These are phyloP conservation scores for Tuber umbilicatum DNA, from an alignment of 495 filamentous ascomycete genomes.

Conservation along the genomic window DNA sequence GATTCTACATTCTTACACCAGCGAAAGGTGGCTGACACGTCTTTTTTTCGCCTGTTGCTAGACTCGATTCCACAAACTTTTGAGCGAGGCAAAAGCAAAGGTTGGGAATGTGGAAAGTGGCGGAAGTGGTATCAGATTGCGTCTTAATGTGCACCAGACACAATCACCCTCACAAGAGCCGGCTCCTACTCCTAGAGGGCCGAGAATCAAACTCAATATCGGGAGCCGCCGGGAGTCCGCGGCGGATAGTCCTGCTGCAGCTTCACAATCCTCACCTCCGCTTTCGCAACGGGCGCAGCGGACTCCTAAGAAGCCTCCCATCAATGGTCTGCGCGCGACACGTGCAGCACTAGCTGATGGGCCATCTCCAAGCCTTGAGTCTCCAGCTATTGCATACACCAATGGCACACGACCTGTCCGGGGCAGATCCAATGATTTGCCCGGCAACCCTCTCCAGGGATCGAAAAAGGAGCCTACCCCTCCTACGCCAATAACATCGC, in stretches of 20 bases:
- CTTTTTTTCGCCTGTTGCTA: constrained; percentile 2
- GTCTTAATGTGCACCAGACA: constrained; percentile 39
- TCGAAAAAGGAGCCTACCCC: not conserved
- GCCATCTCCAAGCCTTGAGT: constrained; percentile 13
- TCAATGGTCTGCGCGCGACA: not conserved
- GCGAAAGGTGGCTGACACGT: constrained; percentile 46
- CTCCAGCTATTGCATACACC: not conserved
- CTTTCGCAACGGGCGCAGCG: constrained; percentile 11
- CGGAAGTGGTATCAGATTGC: constrained; percentile 39
- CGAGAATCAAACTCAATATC: constrained; percentile 73
- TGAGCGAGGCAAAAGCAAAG: constrained; percentile 59
- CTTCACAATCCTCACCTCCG: constrained; percentile 14
- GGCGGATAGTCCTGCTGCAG: constrained; percentile 8
- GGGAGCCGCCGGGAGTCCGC: constrained; percentile 43
- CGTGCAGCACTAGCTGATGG: constrained; percentile 10
- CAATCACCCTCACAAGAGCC: constrained; percentile 40
- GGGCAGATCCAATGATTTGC: not conserved
- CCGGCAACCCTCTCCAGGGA: not conserved
- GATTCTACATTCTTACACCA: constrained; percentile 13
- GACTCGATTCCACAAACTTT: constrained; percentile 55
- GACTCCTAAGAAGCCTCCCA: constrained; percentile 9
- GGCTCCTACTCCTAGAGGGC: constrained; percentile 58
- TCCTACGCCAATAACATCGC: constrained; percentile 8
- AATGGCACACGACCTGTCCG: constrained; percentile 22
- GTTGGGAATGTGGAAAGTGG: constrained; percentile 40